Base-by-base conservation (phyloP, 345 rosid species). In the Pseudoturritis turrita region DNA sequence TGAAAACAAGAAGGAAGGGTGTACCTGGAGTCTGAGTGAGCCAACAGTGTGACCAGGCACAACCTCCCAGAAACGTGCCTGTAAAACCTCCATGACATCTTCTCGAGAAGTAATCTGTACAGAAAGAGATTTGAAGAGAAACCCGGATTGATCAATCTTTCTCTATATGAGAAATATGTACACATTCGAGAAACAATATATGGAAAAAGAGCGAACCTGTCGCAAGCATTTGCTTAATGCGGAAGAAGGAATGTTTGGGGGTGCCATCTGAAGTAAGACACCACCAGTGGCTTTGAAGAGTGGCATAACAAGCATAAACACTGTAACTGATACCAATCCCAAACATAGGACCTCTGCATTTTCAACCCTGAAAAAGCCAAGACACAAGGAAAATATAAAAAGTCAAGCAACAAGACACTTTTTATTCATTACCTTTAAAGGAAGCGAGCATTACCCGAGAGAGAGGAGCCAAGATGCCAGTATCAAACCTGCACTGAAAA, bases 391-490 rank as follows among this genome's bases (percentile, higher is more conserved):
- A 55, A 37, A 9, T 40, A 46, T 52, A 58, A 77, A 54, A 68
- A 18, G 36, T 23, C 51, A 71, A 41, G 63, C 22, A 56, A 58
- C 23, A 70, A 7, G 14, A 18, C 44, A 77, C 4, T 22, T 65
- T 22, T 14, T 47, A 9, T 18, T 51, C 64, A 58, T 17, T 60
- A 43, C 22, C 15, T 64, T 23, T 13, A 37, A 53, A 61, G 29
- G 72, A 76, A 73, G 61, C 13, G 33, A 65, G 57, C 53, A 54
- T 71, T 87, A 91, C 99, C 99, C 97, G 1, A 95, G 85, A 57
- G 99, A 91, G 72, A 95, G 79, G 45, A 95, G 83, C 99, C 99
- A 95, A 35, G 97, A 91, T 59, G 99, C 99, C 75, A 95, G 76
- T 74, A 95, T 86, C 83, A 95, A 83, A 72, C 99, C 99, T 82